A percentile compares a stretch with the other conserved stretches of the same genome.
These are phyloP conservation scores for Myriosclerotinia duriaeana DNA, from an alignment of 2,329 filamentous ascomycete genomes.

Conservation along the genomic window DNA sequence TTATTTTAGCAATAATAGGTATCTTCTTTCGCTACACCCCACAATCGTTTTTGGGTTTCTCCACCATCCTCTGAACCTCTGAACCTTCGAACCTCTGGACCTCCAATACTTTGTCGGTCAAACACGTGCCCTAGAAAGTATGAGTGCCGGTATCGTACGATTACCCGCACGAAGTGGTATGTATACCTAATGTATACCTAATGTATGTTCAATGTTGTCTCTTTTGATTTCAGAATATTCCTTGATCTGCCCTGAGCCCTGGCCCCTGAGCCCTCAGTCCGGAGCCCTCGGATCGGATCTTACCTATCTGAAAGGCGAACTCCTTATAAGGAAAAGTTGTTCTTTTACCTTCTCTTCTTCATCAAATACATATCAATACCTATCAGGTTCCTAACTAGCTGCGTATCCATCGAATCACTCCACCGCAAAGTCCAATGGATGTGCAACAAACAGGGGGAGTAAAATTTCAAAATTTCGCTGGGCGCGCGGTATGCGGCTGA, in stretches of 20 bases:
- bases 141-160: not conserved
- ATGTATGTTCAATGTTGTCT: not conserved
- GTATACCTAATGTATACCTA: too few species aligned
- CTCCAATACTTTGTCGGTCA: not conserved
- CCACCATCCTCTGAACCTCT: constrained; percentile 1
- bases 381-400: too few species aligned
- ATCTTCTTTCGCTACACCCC: constrained; percentile 9
- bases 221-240: not conserved
- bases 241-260: too few species aligned
- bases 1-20: not conserved
- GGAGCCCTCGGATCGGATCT: too few species aligned
- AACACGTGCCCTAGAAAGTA: not conserved
- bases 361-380: constrained; percentile 1
- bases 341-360: constrained; percentile 7
- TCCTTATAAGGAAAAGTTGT: not conserved
- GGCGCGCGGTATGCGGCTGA: constrained; percentile 10
- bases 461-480: constrained; percentile 12
- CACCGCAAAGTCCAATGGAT: constrained; percentile 9
- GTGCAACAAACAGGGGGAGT: constrained; percentile 7
- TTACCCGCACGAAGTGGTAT: not conserved
- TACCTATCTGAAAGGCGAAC: not conserved
- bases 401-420: constrained; percentile 4
- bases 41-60: not conserved
- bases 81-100: too few species aligned
- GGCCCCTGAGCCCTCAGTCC: too few species aligned